Conservation (phyloP, 2,329 filamentous ascomycete genomes). For the Aspergillus fumigatus region DNA sequence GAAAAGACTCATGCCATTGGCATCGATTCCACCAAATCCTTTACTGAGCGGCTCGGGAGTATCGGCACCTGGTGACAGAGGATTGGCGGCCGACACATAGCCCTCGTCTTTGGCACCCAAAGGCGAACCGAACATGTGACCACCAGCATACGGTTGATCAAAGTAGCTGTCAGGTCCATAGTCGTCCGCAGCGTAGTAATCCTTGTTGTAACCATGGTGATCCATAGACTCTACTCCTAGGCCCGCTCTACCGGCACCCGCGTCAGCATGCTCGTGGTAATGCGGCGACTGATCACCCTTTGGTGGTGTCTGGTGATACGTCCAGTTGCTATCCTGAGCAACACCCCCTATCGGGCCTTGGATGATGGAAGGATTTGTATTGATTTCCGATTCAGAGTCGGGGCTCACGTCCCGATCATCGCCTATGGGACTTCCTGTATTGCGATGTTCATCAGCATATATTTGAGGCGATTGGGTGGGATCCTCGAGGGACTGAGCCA, state of each 20-base stretch:
- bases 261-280: conserved; percentile 24
- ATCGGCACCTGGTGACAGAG: conserved; percentile 46
- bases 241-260: conserved; percentile 53
- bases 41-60: conserved; percentile 45
- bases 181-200: conserved; percentile 51
- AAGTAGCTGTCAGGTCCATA: conserved; percentile 39
- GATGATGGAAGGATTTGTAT: conserved; percentile 80
- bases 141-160: conserved; percentile 30
- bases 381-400: conserved; percentile 57
- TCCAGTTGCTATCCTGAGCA: conserved; percentile 49
- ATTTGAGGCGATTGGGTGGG: conserved; percentile 51
- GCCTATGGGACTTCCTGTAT: conserved; percentile 66
- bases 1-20: conserved; percentile 48
- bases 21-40: conserved; percentile 51
- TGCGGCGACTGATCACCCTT: conserved; percentile 32
- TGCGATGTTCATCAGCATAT: conserved; percentile 65
- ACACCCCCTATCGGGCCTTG: conserved; percentile 64
- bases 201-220: conserved; percentile 54
- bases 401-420: conserved; percentile 64
- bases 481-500: conserved; percentile 44
- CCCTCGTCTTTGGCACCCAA: conserved; percentile 76
- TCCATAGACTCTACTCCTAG: conserved; percentile 53
- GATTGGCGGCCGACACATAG: conserved; percentile 74
- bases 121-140: conserved; percentile 45
- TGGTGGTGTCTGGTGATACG: conserved; percentile 52